Conservation (phyloP, 2,329 filamentous ascomycete genomes). For the Teratosphaeria nubilosa region DNA sequence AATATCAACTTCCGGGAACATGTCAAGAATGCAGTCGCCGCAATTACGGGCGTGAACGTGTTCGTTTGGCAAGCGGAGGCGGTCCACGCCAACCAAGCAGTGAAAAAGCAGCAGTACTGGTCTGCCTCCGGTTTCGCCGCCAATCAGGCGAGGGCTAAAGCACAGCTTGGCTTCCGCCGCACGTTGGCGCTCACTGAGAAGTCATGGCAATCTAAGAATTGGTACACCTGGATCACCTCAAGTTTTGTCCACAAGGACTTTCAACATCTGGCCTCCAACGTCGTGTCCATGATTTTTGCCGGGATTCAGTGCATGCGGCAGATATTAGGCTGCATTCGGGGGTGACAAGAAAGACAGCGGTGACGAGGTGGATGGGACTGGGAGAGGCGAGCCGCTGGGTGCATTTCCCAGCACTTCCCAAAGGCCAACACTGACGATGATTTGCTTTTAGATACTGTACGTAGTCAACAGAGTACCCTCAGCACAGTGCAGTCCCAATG, state of each 20-base stretch:
- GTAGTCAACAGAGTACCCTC: no score
- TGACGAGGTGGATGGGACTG: constrained; percentile 27
- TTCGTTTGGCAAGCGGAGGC: neutral
- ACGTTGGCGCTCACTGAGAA: neutral
- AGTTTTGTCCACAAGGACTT: neutral
- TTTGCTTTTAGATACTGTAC: no score
- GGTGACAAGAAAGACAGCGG: constrained; percentile 39
- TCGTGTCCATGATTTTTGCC: neutral
- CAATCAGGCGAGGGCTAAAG: no score
- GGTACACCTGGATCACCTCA: neutral
- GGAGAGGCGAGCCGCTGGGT: constrained; percentile 30
- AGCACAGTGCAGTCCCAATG: no score
- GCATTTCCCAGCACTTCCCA: constrained; percentile 40
- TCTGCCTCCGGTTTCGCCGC: neutral
- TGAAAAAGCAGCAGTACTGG: neutral
- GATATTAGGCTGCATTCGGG: constrained; percentile 27
- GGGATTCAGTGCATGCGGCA: neutral
- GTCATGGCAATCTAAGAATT: neutral
- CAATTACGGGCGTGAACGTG: neutral
- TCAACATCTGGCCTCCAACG: neutral
- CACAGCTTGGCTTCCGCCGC: neutral
- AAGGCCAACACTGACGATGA: no score
- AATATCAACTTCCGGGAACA: neutral
- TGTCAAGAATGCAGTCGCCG: neutral
- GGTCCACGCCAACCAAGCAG: neutral